phyloP scores from a whole-genome alignment of 768 basidiomycete genomes.

The Suillus weaverae region DNA sequence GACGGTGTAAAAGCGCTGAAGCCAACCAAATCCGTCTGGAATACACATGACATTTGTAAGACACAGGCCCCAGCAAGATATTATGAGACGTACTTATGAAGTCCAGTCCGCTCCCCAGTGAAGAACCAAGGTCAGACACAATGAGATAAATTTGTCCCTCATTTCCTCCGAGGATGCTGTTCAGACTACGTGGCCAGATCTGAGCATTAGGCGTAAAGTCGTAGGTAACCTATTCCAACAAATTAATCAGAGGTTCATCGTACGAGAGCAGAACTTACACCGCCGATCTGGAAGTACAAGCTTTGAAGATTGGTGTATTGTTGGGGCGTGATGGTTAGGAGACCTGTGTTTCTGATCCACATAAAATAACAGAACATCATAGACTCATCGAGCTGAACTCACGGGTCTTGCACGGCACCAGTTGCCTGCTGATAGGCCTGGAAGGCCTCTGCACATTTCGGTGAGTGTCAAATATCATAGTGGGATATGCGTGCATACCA shows the following conservation, averaged over 20 bases:
- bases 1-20: slow-evolving; percentile 62
- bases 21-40: slow-evolving; percentile 56
- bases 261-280: slow-evolving; percentile 18
- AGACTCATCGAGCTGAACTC: slow-evolving; percentile 13
- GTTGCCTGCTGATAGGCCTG: slow-evolving; percentile 53
- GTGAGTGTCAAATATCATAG: background rate
- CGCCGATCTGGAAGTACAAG: slow-evolving; percentile 26
- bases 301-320: slow-evolving; percentile 21
- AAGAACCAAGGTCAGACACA: slow-evolving; percentile 50
- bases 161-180: slow-evolving; percentile 56
- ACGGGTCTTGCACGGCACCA: slow-evolving; percentile 52
- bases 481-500: slow-evolving; percentile 7
- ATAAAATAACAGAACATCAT: background rate
- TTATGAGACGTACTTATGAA: slow-evolving; percentile 53
- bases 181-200: slow-evolving; percentile 66
- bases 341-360: slow-evolving; percentile 15
- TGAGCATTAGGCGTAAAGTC: slow-evolving; percentile 66
- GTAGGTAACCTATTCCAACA: slow-evolving; percentile 41
- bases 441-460: slow-evolving; percentile 47
- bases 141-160: slow-evolving; percentile 54
- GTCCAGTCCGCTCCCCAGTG: slow-evolving; percentile 59
- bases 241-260: background rate
- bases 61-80: background rate
- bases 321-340: slow-evolving; percentile 20
- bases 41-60: background rate